phyloP scores from a whole-genome alignment of 164 flowering plant genomes.

The Vitis vinifera region DNA sequence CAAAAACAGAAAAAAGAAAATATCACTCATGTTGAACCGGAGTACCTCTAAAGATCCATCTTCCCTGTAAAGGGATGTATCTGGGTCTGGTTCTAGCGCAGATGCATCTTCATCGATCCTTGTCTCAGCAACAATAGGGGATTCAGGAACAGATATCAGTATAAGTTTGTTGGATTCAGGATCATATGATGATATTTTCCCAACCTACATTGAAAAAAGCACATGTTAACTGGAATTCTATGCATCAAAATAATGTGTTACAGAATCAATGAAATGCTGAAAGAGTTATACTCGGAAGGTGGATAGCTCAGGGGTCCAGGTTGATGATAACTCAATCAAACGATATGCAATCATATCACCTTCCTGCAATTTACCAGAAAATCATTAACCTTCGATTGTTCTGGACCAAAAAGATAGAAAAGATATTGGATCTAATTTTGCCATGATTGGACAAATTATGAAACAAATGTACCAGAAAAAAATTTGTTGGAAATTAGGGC shows the following conservation, averaged over 20 bases:
- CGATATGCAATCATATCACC: slow-evolving; percentile 92
- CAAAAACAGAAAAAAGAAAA: neutral
- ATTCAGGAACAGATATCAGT: slow-evolving; percentile 59
- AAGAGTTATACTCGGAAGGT: slow-evolving; percentile 61
- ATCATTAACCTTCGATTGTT: neutral
- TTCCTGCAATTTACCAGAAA: slow-evolving; percentile 46
- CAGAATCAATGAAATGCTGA: neutral
- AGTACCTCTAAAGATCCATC: slow-evolving; percentile 92
- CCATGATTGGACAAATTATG: neutral
- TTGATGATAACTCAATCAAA: slow-evolving; percentile 78
- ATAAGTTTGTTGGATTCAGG: slow-evolving; percentile 39
- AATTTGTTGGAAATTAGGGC: too few species aligned
- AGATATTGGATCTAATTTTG: neutral
- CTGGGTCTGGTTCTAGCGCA: slow-evolving; percentile 28
- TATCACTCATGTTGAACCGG: neutral
- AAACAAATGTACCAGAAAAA: too few species aligned
- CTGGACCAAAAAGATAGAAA: neutral
- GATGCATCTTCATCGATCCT: slow-evolving; percentile 42
- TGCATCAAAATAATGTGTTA: neutral
- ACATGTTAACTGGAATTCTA: neutral
- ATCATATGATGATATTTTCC: slow-evolving; percentile 55
- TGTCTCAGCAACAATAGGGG: slow-evolving; percentile 50
- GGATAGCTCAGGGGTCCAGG: slow-evolving; percentile 89
- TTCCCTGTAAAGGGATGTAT: slow-evolving; percentile 60
- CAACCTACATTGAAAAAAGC: slow-evolving; percentile 53